Base-by-base conservation (phyloP, 1,284 basidiomycete species). In the Clitocybe nebularis region DNA sequence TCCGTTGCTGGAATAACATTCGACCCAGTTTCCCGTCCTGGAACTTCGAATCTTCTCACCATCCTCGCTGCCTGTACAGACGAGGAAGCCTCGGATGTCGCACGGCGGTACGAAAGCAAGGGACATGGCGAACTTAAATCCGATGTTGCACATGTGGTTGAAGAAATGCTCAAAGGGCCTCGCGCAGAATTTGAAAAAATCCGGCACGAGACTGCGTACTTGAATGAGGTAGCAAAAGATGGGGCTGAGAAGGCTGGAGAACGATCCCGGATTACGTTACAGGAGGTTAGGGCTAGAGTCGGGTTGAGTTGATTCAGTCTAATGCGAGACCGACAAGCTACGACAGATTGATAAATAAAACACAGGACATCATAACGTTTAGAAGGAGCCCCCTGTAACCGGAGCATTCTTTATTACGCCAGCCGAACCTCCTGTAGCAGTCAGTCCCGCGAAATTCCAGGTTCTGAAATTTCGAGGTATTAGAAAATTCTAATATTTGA, bases 21-120 rank as follows among this genome's bases (percentile, higher is more conserved):
- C 55, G 90, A 96, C 55, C 89, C 91, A 0, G 64, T 64, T 0
- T 54, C 58, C 5, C 81, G 93, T 16, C 90, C 92, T 0, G 94
- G 93, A 1, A 80, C 90, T 0, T 79, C 88, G 1, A 97, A 94
- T 56, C 69, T 97, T 0, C 67, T 97, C 2, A 71, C 73, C 1
- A 93, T 97, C 47, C 76, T 91, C 30, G 79, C 74, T 1, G 81
- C 84, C 2, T 89, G 83, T 48, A 75, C 73, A 1, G 71, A 74
- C 14, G 69, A 74, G 38, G 61, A 76, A 10, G 68, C 77, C 2
- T 58, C 63, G 0, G 57, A 64, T 0, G 67, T 84, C 11, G 78
- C 80, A 0, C 53, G 50, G 39, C 62, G 68, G 4, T 86, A 84
- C 51, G 64, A 66, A 37, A 67, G 67, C 39, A 78, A 80, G 56